Evolutionary conservation across 352 stramenopile genomes (phyloP), one percentile per base, ranked within the genome.

Genomic region (Phytophthora sansomeana): DNA sequence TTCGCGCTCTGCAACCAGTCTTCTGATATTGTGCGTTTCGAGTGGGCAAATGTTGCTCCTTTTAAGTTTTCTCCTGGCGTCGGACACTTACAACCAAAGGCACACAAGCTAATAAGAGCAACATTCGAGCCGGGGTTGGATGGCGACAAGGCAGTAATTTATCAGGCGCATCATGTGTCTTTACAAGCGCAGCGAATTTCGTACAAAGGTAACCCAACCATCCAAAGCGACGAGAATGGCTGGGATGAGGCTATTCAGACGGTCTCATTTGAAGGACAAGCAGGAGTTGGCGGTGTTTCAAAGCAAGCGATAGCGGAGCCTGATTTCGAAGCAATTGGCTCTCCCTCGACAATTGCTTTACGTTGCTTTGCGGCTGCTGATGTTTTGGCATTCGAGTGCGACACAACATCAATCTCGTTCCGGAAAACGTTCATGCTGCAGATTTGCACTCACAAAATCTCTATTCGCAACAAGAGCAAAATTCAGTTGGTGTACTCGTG

Each of bases 401-500:
- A 93, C 43, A 87, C 70, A 2, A 77, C 59, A 4, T 59, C 62
- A 14, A 84, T 97, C 19, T 30, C 65, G 1, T 97, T 97, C 46
- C 83, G 89, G 14, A 81, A 74, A 32, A 97, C 89, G 7, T 96
- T 95, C 53, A 97, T 97, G 87, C 68, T 97, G 14, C 90, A 97
- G 63, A 75, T 87, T 16, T 95, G 85, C 53, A 89, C 80, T 1
- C 76, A 93, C 66, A 87, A 84, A 53, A 81, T 96, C 41, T 69
- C 69, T 0, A 36, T 97, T 16, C 64, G 58, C 1, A 97, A 97
- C 63, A 83, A 64, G 29, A 92, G 88, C 66, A 88, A 89, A 50
- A 95, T 92, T 33, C 65, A 57, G 2, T 39, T 97, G 33, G 38
- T 56, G 33, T 92, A 84, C 43, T 62, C 50, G 11, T 97, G 89